Base-by-base conservation (phyloP, 169 alveolate genomes). In the Besnoitia besnoiti region DNA sequence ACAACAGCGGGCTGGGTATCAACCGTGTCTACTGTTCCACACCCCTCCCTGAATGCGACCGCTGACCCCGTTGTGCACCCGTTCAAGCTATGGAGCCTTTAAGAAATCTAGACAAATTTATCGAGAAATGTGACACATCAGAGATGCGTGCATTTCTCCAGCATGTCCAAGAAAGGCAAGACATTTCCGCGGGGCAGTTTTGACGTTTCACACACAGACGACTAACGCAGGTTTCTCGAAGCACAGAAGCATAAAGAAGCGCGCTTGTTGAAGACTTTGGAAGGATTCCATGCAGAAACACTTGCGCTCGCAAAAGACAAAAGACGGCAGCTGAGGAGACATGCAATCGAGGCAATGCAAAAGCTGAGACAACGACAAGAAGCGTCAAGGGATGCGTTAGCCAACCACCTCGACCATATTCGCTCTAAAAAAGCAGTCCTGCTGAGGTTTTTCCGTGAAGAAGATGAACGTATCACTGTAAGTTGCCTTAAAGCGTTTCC, bases 71-170 rank as follows among this genome's bases (percentile, higher is more conserved):
- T n/a, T n/a, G n/a, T n/a, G n/a, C 67, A 55, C 12, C 12, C 24
- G 12, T 67, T 30, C 42, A 67, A 3, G 2, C 87, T 12, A 77
- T 77, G 87, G 87, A 77, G 59, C 59, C 87, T n/a, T 55, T 77
- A 27, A 33, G n/a, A 37, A 77, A 77, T 16, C 55, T 77, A 35
- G 87, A 77, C 7, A 19, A 37, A 27, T 77, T 77, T 35, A 77
- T 77, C 21, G 87, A 77, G 87, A 77, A 77, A 37, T 77, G 87
- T 37, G 87, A 39, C 87, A 77, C 61, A 27, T 39, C 4, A 14
- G 87, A 77, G 35, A 77, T 77, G 50, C 87, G 40, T 39, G 87
- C 87, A 3, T 77, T 77, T 40, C 87, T 77, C 30, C 87, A 77
- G 49, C 55, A 39, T 0, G 87, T 77, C 40, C 87, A 77, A 44